phyloP scores from a whole-genome alignment of 2,329 filamentous ascomycete species.

The Rhynchosporium agropyri region DNA sequence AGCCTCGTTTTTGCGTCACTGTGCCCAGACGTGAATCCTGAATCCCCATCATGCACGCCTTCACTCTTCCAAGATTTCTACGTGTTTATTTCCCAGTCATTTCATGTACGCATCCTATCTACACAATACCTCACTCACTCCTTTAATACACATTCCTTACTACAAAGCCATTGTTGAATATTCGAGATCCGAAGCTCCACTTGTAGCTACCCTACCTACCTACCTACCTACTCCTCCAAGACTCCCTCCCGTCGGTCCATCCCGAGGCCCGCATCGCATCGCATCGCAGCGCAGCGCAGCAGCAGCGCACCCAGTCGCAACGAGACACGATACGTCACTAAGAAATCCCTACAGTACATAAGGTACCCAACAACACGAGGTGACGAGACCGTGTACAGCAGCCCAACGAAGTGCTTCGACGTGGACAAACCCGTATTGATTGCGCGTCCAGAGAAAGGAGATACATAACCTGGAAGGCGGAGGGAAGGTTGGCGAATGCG shows the following conservation, averaged over 20 bases:
- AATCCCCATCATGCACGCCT: neutral
- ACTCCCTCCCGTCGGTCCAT: neutral
- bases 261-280: neutral
- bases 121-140: neutral
- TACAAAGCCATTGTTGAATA: neutral
- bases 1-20: conserved; percentile 10
- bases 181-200: no score
- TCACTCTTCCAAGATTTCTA: no score
- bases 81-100: no score
- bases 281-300: no score
- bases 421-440: conserved; percentile 8
- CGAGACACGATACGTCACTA: conserved; percentile 1
- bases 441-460: neutral
- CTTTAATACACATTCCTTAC: neutral
- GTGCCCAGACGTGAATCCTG: neutral
- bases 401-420: neutral
- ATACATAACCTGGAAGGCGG: conserved; percentile 6
- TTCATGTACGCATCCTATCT: no score
- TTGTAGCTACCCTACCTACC: neutral
- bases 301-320: neutral
- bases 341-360: no score
- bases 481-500: conserved; percentile 6
- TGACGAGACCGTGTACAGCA: conserved; percentile 6
- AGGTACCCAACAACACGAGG: neutral
- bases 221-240: neutral